Base-by-base conservation (phyloP, 1,284 basidiomycete species). In the Fomitiporia mediterranea region DNA sequence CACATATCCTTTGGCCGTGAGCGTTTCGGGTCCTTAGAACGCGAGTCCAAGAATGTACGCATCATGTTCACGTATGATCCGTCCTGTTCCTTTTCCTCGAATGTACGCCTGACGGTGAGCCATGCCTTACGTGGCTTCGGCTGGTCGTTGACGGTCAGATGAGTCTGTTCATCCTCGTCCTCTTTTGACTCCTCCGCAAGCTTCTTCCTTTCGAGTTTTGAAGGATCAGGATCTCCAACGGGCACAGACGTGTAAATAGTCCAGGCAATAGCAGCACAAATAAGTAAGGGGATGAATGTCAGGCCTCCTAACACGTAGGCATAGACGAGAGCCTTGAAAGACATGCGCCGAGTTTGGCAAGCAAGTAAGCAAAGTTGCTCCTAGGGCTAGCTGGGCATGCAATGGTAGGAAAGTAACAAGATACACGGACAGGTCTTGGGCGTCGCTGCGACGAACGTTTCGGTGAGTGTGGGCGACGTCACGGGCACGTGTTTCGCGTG, bases 221-320 rank as follows among this genome's bases (percentile, higher is more conserved):
- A 57, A 4, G 72, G 65, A 65, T 81, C 76, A 2, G 72, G 65
- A 62, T 84, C 79, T 19, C 78, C 80, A n/a, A 89, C 77, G 15
- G 91, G 91, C 2, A 85, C 79, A 32, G 89, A 87, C 7, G 89
- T 90, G 72, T 91, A 92, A 58, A 86, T 68, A 57, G 86, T 74
- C 69, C 78, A 78, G 66, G 77, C 80, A 59, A 91, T 63, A 62
- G 79, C 61, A 32, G 70, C 72, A 62, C 80, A 71, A 61, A 89
- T 62, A 60, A 89, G 65, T 47, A 94, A 75, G 21, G 93, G 91
- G 54, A 95, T 73, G 68, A 95, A 89, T 0, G 92, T 93, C 59
- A 95, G 61, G 25, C 92, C 94, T 58, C 94, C 94, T 51, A 96
- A 75, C 60, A 96, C 69, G 70, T 95, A 96, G 35, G 86, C 85